These are phyloP conservation scores for Ascochyta fabae DNA, from an alignment of 2,329 filamentous ascomycete genomes.

Conservation along the genomic window DNA sequence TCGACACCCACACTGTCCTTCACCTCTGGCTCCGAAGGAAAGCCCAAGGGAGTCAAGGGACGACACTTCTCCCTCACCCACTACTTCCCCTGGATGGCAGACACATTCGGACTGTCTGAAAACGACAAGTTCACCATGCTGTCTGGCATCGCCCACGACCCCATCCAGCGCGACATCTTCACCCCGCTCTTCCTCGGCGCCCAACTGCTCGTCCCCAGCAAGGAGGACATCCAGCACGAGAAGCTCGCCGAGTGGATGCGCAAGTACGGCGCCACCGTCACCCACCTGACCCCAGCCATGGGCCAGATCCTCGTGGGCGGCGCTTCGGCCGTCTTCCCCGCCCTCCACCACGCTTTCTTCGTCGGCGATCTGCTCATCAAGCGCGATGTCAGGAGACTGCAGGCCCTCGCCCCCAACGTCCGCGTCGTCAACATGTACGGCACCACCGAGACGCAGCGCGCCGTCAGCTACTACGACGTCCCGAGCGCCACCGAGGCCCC, in stretches of 20 bases:
- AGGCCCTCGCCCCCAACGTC: conserved; percentile 75
- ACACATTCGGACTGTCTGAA: conserved; percentile 75
- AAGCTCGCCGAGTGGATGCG: conserved; percentile 87
- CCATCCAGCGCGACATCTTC: conserved; percentile 77
- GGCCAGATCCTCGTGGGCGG: conserved; percentile 92
- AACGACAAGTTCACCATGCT: conserved; percentile 82
- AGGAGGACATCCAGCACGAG: conserved; percentile 87
- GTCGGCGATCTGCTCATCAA: conserved; percentile 91
- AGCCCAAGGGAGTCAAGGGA: conserved; percentile 85
- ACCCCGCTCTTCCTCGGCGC: conserved; percentile 88
- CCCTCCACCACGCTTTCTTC: conserved; percentile 82
- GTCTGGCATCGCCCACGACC: conserved; percentile 79
- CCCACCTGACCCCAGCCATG: conserved; percentile 95
- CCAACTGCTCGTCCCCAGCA: conserved; percentile 76
- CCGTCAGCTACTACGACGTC: conserved; percentile 83
- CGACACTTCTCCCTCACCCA: conserved; percentile 84
- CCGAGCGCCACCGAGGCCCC: conserved; percentile 70
- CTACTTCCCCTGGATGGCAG: conserved; percentile 94
- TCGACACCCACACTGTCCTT: conserved; percentile 74
- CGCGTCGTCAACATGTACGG: conserved; percentile 87
- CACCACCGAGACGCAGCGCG: conserved; percentile 82
- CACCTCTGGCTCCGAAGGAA: conserved; percentile 72
- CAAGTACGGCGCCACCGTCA: conserved; percentile 75
- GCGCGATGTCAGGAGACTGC: conserved; percentile 78
- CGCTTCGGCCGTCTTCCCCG: conserved; percentile 76